Conservation (phyloP, 164 flowering plant species). For the Litsea cubeba region DNA sequence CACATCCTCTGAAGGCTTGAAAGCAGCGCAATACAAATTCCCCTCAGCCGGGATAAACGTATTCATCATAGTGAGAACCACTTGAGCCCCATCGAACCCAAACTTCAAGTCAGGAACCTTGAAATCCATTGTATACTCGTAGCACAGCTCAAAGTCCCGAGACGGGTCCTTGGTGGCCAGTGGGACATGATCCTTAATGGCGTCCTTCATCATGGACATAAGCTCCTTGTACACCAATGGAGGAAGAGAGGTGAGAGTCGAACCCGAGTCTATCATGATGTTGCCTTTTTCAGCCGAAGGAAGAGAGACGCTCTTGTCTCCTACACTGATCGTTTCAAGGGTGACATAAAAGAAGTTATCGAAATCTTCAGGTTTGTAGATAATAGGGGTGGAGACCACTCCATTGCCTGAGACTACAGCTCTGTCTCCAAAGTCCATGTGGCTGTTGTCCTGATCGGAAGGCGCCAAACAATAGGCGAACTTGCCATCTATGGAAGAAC, state of each 20-base stretch:
- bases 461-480: conserved; percentile 59
- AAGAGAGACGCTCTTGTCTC: conserved; percentile 13
- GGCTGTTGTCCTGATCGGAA: conserved; percentile 5
- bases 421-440: conserved; percentile 33
- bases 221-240: conserved; percentile 10
- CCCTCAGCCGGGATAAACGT: conserved; percentile 12
- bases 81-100: conserved; percentile 34
- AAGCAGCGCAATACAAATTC: conserved; percentile 18
- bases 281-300: conserved; percentile 23
- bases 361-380: neutral
- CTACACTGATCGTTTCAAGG: conserved; percentile 40
- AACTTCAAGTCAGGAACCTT: conserved; percentile 19
- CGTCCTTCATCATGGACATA: conserved; percentile 6
- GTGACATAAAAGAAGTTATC: conserved; percentile 37
- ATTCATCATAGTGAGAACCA: conserved; percentile 17
- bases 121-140: neutral
- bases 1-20: neutral
- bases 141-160: conserved; percentile 14
- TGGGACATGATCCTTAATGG: neutral
- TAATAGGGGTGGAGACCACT: conserved; percentile 38
- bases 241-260: conserved; percentile 36
- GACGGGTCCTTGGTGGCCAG: neutral
- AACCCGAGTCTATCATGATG: conserved; percentile 65
- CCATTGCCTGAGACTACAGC: conserved; percentile 28
- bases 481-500: conserved; percentile 28